Percentiles rank a stretch among this genome's conserved stretches.
Evolutionary conservation across 2,329 filamentous ascomycete species (phyloP).

Genomic region (Shiraia sp.): DNA sequence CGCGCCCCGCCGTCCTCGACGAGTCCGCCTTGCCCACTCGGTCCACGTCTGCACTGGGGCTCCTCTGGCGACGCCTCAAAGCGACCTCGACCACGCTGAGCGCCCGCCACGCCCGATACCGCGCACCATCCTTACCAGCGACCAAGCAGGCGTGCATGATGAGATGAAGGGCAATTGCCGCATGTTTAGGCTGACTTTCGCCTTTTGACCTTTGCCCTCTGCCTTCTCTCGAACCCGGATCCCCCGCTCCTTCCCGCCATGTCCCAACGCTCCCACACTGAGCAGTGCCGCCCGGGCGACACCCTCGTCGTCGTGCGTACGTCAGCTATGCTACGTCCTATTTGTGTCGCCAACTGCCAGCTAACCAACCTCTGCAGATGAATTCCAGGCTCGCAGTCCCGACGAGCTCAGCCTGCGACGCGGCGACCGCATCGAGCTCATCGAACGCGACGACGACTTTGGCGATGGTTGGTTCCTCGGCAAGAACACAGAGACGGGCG

Average conservation of each 20-base stretch:
- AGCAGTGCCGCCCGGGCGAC: slow-evolving; percentile 65
- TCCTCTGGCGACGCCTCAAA: neutral
- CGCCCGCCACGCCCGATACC: slow-evolving; percentile 12
- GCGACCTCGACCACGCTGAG: slow-evolving; percentile 1
- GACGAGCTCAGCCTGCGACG: slow-evolving; percentile 90
- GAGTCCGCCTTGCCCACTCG: too few species aligned
- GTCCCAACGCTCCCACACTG: slow-evolving; percentile 43
- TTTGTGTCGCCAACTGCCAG: neutral
- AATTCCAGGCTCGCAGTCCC: slow-evolving; percentile 87
- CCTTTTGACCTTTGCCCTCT: slow-evolving; percentile 2
- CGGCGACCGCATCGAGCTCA: slow-evolving; percentile 79
- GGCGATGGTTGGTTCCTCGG: slow-evolving; percentile 85
- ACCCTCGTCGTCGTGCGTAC: slow-evolving; percentile 73
- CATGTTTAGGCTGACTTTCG: slow-evolving; percentile 8
- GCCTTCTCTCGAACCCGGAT: slow-evolving; percentile 1
- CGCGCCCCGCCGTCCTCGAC: slow-evolving; percentile 2
- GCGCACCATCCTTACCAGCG: slow-evolving; percentile 13
- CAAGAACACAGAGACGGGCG: slow-evolving; percentile 71
- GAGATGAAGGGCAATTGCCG: slow-evolving; percentile 24
- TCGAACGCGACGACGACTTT: slow-evolving; percentile 86
- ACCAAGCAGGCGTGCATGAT: slow-evolving; percentile 18
- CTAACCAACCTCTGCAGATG: slow-evolving; percentile 61
- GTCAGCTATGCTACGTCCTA: slow-evolving; percentile 41
- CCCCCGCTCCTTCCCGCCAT: slow-evolving; percentile 20
- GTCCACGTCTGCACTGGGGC: too few species aligned